phyloP scores from a whole-genome alignment of 352 stramenopile species.

The Phytophthora meadii region DNA sequence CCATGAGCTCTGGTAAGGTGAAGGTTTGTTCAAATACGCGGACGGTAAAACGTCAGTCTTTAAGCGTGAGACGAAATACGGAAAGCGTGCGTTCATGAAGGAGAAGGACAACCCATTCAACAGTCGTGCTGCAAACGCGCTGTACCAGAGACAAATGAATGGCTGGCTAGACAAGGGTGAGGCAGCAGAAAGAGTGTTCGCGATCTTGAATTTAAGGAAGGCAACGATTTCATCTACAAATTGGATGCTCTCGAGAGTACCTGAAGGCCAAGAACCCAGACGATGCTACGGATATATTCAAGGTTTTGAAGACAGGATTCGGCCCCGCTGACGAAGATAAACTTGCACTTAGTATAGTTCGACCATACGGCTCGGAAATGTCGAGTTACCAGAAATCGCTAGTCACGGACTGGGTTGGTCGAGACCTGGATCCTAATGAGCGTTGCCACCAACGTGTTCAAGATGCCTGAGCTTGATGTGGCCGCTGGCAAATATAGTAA shows the following conservation, averaged over 20 bases:
- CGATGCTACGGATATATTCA: neutral
- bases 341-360: neutral
- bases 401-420: too few relatives aligned
- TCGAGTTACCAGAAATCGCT: neutral
- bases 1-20: neutral
- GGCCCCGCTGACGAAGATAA: neutral
- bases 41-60: neutral
- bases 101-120: neutral
- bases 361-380: neutral
- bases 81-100: neutral
- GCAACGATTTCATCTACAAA: neutral
- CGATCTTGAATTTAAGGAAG: constrained; percentile 1
- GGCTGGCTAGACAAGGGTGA: neutral
- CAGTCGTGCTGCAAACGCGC: neutral
- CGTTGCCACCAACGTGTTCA: too few relatives aligned
- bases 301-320: neutral
- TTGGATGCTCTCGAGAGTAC: neutral
- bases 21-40: neutral
- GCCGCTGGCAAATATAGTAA: too few relatives aligned
- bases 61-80: neutral
- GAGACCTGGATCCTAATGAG: too few relatives aligned
- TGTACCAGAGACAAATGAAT: neutral
- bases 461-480: too few relatives aligned
- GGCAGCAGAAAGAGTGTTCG: neutral
- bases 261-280: neutral